Base-by-base conservation (phyloP, 1,284 basidiomycete genomes). In the Ceratobasidium sp. region DNA sequence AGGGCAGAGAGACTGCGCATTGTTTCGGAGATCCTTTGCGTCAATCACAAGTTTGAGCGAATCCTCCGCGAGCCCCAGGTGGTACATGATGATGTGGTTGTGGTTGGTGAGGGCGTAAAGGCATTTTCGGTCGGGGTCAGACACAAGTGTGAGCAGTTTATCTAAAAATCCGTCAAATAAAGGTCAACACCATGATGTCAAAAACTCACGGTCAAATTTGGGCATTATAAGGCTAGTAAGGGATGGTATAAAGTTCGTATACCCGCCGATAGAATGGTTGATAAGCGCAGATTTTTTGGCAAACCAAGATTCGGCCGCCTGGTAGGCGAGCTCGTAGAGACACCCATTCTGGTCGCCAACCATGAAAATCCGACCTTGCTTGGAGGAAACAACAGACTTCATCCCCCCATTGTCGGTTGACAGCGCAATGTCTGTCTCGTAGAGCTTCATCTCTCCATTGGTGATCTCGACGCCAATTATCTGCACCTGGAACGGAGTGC, bases 261-360 rank as follows among this genome's bases (percentile, higher is more conserved):
- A 79, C 13, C 80, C 79, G 11, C 81, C 79, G 56, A 80, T 81
- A 56, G 81, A 80, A 78, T 93, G 92, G 79, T 97, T 96, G 80
- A 93, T 86, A 74, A 97, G 53, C 84, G 78, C 93, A 90, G 64
- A 93, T 66, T 89, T 85, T 81, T 94, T 95, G 74, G 90, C 93
- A 83, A 98, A 97, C 96, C 96, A 98, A 0, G 93, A 93, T 80
- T 96, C 93, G 77, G 88, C 91, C 76, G 93, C 90, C 79, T 95
- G 93, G 82, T 99, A 99, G 79, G 94, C 91, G 63, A 99, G 84
- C 83, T 98, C 98, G 81, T 98, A 98, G 53, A 98, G 83, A 80
- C 92, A 91, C 24, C 95, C 94, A 81, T 98, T 95, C 79, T 91
- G 89, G 19, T 87, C 86, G 13, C 96, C 96, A 72, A 88, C 88